These are phyloP conservation scores for Candida tammaniensis DNA, from an alignment of 805 yeast species.

Conservation along the genomic window DNA sequence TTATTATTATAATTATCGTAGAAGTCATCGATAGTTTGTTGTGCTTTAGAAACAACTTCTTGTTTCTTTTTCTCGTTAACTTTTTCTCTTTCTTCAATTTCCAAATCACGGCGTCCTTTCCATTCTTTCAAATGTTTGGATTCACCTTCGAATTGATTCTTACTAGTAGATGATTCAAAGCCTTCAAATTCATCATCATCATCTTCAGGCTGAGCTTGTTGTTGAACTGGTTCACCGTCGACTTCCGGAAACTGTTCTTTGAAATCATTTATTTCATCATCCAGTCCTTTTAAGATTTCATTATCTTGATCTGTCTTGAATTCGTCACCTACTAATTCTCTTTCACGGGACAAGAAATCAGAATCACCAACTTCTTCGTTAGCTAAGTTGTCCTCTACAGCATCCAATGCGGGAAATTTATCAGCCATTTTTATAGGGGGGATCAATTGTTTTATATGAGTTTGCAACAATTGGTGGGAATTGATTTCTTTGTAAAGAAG, in stretches of 20 bases:
- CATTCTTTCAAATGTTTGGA: slow-evolving; percentile 62
- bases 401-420: slow-evolving; percentile 70
- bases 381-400: slow-evolving; percentile 27
- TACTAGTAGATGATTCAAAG: slow-evolving; percentile 14
- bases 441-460: no score
- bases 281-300: slow-evolving; percentile 41
- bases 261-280: slow-evolving; percentile 54
- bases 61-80: slow-evolving; percentile 60
- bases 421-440: no score
- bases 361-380: slow-evolving; percentile 34
- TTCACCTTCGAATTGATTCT: slow-evolving; percentile 32
- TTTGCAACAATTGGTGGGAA: no score
- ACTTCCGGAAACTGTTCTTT: slow-evolving; percentile 66
- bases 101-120: slow-evolving; percentile 77
- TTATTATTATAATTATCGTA: slow-evolving; percentile 87
- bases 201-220: slow-evolving; percentile 15
- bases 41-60: slow-evolving; percentile 72
- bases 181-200: slow-evolving; percentile 41
- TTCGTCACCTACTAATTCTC: slow-evolving; percentile 66
- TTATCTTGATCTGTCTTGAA: slow-evolving; percentile 64
- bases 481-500: no score
- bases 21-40: slow-evolving; percentile 82
- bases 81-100: slow-evolving; percentile 76
- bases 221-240: slow-evolving; percentile 19
- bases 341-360: slow-evolving; percentile 68